Evolutionary conservation across 106 monocot species (phyloP).

Genomic region (Phalaenopsis aphrodite): DNA sequence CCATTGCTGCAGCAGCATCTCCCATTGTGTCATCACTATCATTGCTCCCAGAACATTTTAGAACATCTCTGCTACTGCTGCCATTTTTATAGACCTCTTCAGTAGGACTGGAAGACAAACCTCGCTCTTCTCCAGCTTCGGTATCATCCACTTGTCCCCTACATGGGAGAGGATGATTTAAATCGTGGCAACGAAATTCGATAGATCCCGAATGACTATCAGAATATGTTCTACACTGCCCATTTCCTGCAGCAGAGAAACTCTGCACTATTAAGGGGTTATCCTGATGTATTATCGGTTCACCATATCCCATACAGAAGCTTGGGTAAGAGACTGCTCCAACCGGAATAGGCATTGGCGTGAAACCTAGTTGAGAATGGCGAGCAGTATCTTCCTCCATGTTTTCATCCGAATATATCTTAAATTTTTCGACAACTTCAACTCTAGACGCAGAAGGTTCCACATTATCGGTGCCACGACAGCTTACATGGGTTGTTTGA

Average conservation of each 20-base stretch:
- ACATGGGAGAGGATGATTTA: constrained; percentile 12
- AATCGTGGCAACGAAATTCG: constrained; percentile 14
- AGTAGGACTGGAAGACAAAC: constrained; percentile 1
- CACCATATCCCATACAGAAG: constrained; percentile 32
- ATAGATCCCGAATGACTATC: constrained; percentile 8
- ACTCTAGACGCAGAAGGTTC: constrained; percentile 4
- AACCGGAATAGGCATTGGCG: constrained; percentile 42
- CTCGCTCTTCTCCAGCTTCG: constrained; percentile 15
- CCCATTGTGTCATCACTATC: constrained; percentile 18
- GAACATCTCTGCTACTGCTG: constrained; percentile 29
- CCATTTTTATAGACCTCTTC: constrained; percentile 28
- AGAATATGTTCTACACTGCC: not conserved
- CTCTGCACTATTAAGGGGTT: too few relatives aligned
- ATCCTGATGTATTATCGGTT: too few relatives aligned
- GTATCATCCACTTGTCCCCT: constrained; percentile 11
- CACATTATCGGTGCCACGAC: constrained; percentile 1
- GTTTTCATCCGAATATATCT: constrained; percentile 16
- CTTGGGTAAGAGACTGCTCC: constrained; percentile 42
- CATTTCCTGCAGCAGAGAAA: too few relatives aligned
- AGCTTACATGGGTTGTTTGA: constrained; percentile 1
- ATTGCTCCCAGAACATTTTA: constrained; percentile 29
- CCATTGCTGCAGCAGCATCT: constrained; percentile 18
- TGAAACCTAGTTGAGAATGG: constrained; percentile 38
- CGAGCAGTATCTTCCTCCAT: constrained; percentile 14
- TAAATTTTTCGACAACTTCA: constrained; percentile 6